Percentiles rank a stretch among this genome's conserved stretches.
Conservation (phyloP, 805 yeast species). For the Starmerella geochares region DNA sequence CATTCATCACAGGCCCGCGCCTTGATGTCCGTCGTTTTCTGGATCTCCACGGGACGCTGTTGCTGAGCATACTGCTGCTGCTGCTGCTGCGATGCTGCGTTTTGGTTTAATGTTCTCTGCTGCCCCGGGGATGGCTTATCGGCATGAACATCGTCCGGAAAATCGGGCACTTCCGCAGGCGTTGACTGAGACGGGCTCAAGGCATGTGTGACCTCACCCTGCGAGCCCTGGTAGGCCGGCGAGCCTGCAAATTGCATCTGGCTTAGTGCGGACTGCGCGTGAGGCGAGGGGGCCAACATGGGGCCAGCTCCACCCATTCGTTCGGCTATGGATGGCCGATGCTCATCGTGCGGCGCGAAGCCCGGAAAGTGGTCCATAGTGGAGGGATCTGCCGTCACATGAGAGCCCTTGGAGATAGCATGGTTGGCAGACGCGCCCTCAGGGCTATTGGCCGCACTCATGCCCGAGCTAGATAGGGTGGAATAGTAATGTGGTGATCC, state of each 20-base stretch:
- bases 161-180: background rate
- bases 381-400: background rate
- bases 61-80: background rate
- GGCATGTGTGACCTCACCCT: background rate
- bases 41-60: slow-evolving; percentile 18
- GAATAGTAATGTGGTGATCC: background rate
- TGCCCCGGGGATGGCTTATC: background rate
- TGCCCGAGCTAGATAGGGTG: background rate
- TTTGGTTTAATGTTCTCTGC: background rate
- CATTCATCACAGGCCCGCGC: slow-evolving; percentile 73
- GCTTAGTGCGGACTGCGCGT: background rate
- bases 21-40: slow-evolving; percentile 25
- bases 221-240: background rate
- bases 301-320: background rate
- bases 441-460: background rate
- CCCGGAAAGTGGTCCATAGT: background rate
- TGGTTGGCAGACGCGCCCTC: background rate
- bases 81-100: background rate
- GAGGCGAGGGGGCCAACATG: background rate
- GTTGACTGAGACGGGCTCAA: slow-evolving; percentile 5
- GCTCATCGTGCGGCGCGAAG: background rate
- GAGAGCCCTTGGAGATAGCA: background rate
- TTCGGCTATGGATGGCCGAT: background rate
- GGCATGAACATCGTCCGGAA: background rate
- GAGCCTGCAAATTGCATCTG: background rate